phyloP scores from a whole-genome alignment of 2,329 filamentous ascomycete species.

The Colletotrichum shisoi region DNA sequence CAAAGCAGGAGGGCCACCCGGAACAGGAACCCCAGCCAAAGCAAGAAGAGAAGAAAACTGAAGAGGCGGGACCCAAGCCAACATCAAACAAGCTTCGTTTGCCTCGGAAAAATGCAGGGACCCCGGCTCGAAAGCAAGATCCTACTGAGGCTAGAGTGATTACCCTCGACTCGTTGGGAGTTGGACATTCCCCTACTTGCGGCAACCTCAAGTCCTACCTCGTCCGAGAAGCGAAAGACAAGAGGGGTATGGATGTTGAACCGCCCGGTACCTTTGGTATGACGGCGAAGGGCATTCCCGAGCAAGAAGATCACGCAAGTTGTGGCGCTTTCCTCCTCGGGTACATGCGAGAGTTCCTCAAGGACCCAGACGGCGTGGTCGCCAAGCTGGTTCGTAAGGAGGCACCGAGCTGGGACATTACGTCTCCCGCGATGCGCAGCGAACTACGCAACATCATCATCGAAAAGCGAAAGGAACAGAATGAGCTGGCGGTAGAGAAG shows the following conservation, averaged over 20 bases:
- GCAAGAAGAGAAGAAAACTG: constrained; percentile 26
- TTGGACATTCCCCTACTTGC: constrained; percentile 69
- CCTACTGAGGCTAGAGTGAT: constrained; percentile 74
- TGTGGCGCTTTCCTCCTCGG: constrained; percentile 88
- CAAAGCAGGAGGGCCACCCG: constrained; percentile 25
- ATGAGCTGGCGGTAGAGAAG: constrained; percentile 52
- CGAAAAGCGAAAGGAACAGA: constrained; percentile 66
- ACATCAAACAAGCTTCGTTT: constrained; percentile 25
- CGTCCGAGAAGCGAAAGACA: constrained; percentile 71
- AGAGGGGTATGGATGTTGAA: constrained; percentile 59
- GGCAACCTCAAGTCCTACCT: constrained; percentile 79
- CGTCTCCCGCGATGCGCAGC: constrained; percentile 66
- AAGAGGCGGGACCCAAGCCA: neutral
- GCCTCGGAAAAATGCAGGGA: constrained; percentile 31
- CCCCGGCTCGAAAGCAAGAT: constrained; percentile 53
- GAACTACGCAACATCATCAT: constrained; percentile 73
- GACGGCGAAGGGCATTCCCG: constrained; percentile 77
- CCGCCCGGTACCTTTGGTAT: constrained; percentile 56
- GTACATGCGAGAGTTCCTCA: constrained; percentile 83
- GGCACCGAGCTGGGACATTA: constrained; percentile 60
- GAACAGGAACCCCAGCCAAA: neutral
- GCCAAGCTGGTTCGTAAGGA: constrained; percentile 70
- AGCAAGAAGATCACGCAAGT: constrained; percentile 84
- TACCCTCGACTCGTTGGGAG: constrained; percentile 85
- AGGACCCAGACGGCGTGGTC: constrained; percentile 75